Conservation (phyloP, 805 yeast species). For the Teunomyces cretensis region DNA sequence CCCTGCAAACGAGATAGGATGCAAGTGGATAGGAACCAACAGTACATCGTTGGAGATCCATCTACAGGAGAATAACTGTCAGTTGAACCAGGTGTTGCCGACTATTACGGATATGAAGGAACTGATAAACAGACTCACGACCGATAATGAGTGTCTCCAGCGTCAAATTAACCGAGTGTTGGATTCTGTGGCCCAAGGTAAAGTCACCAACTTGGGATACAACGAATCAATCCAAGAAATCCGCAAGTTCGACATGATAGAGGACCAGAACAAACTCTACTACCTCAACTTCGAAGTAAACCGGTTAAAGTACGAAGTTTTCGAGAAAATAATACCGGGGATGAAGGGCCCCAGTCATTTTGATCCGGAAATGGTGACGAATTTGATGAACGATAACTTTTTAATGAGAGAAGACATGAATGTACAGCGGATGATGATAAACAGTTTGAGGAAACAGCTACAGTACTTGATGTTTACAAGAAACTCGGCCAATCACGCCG, state of each 20-base stretch:
- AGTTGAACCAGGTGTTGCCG: constrained; percentile 30
- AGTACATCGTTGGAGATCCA: constrained; percentile 39
- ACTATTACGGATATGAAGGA: constrained; percentile 19
- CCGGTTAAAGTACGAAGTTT: constrained; percentile 41
- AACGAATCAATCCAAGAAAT: constrained; percentile 49
- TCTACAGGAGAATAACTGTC: constrained; percentile 29
- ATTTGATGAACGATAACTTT: constrained; percentile 35
- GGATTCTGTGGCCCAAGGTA: constrained; percentile 50
- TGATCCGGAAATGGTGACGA: constrained; percentile 27
- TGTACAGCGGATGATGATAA: constrained; percentile 43
- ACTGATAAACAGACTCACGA: constrained; percentile 24
- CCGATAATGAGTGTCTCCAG: constrained; percentile 42
- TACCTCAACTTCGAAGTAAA: constrained; percentile 44
- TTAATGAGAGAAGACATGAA: constrained; percentile 48
- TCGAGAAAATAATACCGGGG: constrained; percentile 37
- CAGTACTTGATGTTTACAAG: constrained; percentile 48
- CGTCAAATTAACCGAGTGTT: constrained; percentile 45
- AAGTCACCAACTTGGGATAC: constrained; percentile 50
- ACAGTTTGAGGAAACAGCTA: constrained; percentile 49
- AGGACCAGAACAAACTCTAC: constrained; percentile 28
- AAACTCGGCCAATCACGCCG: constrained; percentile 21
- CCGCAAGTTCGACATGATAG: constrained; percentile 18
- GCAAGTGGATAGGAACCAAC: constrained; percentile 45
- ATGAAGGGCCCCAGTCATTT: constrained; percentile 21
- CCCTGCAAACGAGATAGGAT: constrained; percentile 49